Evolutionary conservation across 495 filamentous ascomycete species (phyloP).

Genomic region (Neurospora sp.): DNA sequence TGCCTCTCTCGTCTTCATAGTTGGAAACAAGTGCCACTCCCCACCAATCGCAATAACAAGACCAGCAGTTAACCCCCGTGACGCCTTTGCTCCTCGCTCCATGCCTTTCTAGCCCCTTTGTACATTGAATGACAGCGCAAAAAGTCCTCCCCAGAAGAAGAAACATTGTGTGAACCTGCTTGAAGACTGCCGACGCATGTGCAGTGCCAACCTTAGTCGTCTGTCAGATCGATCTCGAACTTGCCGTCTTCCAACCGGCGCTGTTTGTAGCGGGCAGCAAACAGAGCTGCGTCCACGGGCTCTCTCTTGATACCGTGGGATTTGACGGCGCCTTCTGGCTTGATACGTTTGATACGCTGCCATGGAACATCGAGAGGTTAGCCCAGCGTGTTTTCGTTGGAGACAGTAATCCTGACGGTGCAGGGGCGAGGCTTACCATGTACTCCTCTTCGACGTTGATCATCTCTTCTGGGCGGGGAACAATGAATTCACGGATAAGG

Average conservation of each 20-base stretch:
- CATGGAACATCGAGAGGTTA: neutral
- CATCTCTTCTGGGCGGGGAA: neutral
- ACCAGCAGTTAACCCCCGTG: neutral
- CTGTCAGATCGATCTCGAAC: constrained; percentile 1
- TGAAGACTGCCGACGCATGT: neutral
- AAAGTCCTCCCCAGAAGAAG: neutral
- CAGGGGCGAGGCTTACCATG: neutral
- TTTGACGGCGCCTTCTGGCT: neutral
- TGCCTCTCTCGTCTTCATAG: neutral
- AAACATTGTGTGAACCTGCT: neutral
- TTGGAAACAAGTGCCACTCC: neutral
- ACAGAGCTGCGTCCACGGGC: neutral
- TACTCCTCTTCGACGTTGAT: neutral
- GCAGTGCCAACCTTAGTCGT: neutral
- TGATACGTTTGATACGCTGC: neutral
- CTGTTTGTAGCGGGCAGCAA: neutral
- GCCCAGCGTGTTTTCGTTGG: neutral
- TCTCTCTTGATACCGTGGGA: neutral
- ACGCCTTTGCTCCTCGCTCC: neutral
- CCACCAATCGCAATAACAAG: neutral
- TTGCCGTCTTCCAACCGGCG: constrained; percentile 1
- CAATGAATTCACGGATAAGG: neutral
- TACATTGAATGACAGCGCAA: neutral
- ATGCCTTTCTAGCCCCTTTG: neutral
- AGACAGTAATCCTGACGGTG: neutral